Conservation (phyloP, 305 asterid genomes). For the Rubia peregrina region DNA sequence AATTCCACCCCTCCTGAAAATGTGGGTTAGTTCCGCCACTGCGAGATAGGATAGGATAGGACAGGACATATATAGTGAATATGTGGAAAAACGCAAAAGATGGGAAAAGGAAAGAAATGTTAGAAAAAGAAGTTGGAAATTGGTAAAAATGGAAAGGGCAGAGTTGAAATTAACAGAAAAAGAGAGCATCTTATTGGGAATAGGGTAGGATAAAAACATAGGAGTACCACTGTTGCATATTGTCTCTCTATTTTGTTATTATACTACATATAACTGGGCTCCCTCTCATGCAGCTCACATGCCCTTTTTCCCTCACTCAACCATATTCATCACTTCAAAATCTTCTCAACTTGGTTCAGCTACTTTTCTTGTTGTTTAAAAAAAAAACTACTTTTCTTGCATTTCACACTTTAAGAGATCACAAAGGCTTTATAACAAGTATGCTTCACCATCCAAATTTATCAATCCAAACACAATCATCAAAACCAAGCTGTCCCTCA, state of each 20-base stretch:
- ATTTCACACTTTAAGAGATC: too few relatives aligned
- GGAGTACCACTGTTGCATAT: slow-evolving; percentile 13
- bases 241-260: too few relatives aligned
- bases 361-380: too few relatives aligned
- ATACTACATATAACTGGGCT: slow-evolving; percentile 2
- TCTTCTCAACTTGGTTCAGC: too few relatives aligned
- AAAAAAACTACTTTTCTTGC: too few relatives aligned
- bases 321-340: too few relatives aligned
- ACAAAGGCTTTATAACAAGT: slow-evolving; percentile 78
- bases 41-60: too few relatives aligned
- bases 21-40: too few relatives aligned
- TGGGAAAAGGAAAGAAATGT: background rate
- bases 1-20: too few relatives aligned
- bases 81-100: too few relatives aligned
- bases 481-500: background rate
- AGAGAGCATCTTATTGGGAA: slow-evolving; percentile 26
- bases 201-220: slow-evolving; percentile 23
- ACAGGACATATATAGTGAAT: too few relatives aligned
- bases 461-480: background rate
- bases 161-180: too few relatives aligned
- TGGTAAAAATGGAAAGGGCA: background rate
- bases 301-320: background rate
- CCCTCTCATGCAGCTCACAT: slow-evolving; percentile 16
- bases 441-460: slow-evolving; percentile 22
- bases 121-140: background rate